Evolutionary conservation across 2,329 filamentous ascomycete species (phyloP), one percentile per base, ranked within the genome.

Genomic region (Neospermospora avenae): DNA sequence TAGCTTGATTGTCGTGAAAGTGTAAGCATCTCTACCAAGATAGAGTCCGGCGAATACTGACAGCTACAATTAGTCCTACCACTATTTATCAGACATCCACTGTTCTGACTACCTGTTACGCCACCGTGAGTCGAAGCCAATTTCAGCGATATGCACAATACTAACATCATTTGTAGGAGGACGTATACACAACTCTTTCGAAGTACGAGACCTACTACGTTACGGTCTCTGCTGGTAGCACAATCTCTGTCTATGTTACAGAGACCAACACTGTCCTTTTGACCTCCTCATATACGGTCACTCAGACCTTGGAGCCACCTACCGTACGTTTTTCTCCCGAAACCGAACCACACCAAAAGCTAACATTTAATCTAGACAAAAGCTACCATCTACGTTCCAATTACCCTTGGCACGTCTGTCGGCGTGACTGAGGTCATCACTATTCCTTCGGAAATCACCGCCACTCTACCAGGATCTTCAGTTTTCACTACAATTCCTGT

Each of bases 141-240:
- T 1, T 13, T 42, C 18, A n/a, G 18, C 24, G 37, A 18, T 2
- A n/a, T 31, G 51, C 28, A 8, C 8, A 8, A 22, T 14, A 25
- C 51, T 54, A n/a, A 54, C 24, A 16, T 25, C 8, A 8, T 34
- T 37, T 1, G 20, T 18, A 52, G 35, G 48, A 46, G 34, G 51
- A 59, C 20, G 57, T 59, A 16, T 55, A 55, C 48, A 44, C 51
- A 20, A 59, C 51, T 8, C 51, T 46, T 31, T 48, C 41, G 6
- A 42, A 51, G 18, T 74, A 75, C n/a, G 58, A 51, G 7, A 76
- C 74, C 53, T 75, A 72, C 8, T 68, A 55, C 54, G 75, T 76
- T 67, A 77, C 77, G 4, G 80, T 78, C n/a, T 71, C 78, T 42
- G 74, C 75, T 1, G 67, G 76, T 24, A 71, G 67, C 49, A 80